phyloP scores from a whole-genome alignment of 352 stramenopile genomes.

The Aphanomyces stellatus region DNA sequence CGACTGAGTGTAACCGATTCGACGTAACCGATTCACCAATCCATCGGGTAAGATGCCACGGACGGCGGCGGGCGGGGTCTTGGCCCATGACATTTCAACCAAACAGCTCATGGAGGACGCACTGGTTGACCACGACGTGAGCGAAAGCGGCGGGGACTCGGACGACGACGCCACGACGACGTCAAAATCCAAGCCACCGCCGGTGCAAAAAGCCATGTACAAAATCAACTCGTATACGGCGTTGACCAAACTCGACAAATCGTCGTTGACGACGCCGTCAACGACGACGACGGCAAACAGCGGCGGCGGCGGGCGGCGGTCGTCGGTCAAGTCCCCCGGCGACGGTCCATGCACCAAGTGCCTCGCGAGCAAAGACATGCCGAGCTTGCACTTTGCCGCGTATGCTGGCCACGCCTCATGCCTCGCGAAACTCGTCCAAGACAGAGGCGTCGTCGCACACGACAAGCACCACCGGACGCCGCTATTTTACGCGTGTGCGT shows the following conservation, averaged over 20 bases:
- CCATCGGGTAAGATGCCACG: not conserved
- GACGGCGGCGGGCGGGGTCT: not conserved
- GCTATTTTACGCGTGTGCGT: conserved; percentile 59
- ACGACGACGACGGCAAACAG: not conserved
- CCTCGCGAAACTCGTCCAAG: conserved; percentile 26
- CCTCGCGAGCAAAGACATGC: conserved; percentile 41
- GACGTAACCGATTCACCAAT: too few species aligned
- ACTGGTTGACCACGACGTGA: conserved; percentile 51
- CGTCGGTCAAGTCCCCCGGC: not conserved
- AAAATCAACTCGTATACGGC: conserved; percentile 59
- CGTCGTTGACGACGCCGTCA: conserved; percentile 23
- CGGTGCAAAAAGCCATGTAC: conserved; percentile 28
- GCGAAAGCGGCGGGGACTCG: conserved; percentile 30
- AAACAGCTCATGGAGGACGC: conserved; percentile 56
- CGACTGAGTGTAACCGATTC: too few species aligned
- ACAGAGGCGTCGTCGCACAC: conserved; percentile 21
- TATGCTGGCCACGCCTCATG: conserved; percentile 41
- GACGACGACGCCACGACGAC: conserved; percentile 19
- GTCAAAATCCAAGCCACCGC: not conserved
- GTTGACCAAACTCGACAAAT: conserved; percentile 42
- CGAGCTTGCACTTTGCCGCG: conserved; percentile 40
- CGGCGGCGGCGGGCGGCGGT: not conserved
- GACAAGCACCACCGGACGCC: conserved; percentile 59
- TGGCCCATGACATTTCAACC: conserved; percentile 56
- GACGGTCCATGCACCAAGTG: conserved; percentile 31